Conservation (phyloP, 805 yeast species). For the Zygosaccharomyces lentus region DNA sequence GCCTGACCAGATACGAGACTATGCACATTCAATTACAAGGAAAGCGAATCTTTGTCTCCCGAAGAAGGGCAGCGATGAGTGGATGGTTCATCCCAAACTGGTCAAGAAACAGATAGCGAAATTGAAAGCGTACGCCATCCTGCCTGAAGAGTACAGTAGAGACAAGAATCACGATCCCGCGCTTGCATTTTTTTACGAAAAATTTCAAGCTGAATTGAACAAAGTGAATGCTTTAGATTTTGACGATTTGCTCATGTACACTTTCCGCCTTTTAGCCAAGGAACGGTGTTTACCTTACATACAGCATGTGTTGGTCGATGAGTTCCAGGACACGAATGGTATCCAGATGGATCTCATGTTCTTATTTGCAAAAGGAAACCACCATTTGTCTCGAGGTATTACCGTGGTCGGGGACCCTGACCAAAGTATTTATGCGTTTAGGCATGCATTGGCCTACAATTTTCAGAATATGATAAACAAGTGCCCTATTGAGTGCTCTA, state of each 20-base stretch:
- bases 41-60: slow-evolving; percentile 29
- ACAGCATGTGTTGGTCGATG: slow-evolving; percentile 81
- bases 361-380: slow-evolving; percentile 43
- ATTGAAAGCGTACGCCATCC: slow-evolving; percentile 50
- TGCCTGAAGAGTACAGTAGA: slow-evolving; percentile 39
- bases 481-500: slow-evolving; percentile 34
- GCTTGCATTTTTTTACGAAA: slow-evolving; percentile 41
- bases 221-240: slow-evolving; percentile 58
- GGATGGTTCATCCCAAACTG: slow-evolving; percentile 41
- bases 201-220: slow-evolving; percentile 49
- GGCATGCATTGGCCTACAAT: slow-evolving; percentile 71
- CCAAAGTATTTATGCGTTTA: slow-evolving; percentile 86
- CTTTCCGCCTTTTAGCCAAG: slow-evolving; percentile 46
- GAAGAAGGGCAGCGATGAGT: slow-evolving; percentile 26
- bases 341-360: slow-evolving; percentile 70
- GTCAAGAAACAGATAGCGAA: slow-evolving; percentile 47
- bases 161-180: slow-evolving; percentile 32
- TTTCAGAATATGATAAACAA: slow-evolving; percentile 51
- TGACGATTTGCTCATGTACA: slow-evolving; percentile 69
- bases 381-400: slow-evolving; percentile 46
- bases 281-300: slow-evolving; percentile 45
- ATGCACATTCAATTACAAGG: slow-evolving; percentile 28
- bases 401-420: slow-evolving; percentile 97
- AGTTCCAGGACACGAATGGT: slow-evolving; percentile 86
- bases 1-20: slow-evolving; percentile 34